Evolutionary conservation across 225 moss, liverwort and hornwort genomes (phyloP).

Genomic region (Sphagnum tenellum): DNA sequence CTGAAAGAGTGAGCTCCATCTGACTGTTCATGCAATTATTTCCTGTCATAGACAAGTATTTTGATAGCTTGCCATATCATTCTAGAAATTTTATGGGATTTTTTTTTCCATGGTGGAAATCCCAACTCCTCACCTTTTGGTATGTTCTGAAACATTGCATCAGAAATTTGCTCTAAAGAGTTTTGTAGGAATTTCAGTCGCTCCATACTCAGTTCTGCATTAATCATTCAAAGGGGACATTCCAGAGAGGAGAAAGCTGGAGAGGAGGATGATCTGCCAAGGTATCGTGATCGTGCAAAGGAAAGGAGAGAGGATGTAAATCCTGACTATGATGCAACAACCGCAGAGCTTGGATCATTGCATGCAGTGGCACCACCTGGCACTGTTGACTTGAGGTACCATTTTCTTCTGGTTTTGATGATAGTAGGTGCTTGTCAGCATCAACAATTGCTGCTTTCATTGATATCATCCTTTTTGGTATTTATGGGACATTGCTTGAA

Average conservation of each 20-base stretch:
- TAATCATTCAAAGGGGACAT: too few relatives aligned
- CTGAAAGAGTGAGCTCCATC: slow-evolving; percentile 60
- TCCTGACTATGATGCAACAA: slow-evolving; percentile 92
- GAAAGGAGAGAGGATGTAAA: slow-evolving; percentile 98
- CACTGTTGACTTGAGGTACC: slow-evolving; percentile 80
- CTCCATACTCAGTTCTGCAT: neutral
- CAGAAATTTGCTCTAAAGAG: neutral
- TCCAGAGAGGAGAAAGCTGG: slow-evolving; percentile 79
- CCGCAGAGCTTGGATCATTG: slow-evolving; percentile 86
- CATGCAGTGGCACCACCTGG: slow-evolving; percentile 98
- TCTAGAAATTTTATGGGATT: neutral
- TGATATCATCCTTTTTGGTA: too few relatives aligned
- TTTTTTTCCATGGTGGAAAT: neutral
- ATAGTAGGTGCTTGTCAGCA: neutral
- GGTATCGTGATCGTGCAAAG: slow-evolving; percentile 94
- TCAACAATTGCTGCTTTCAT: neutral
- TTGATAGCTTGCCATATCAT: too few relatives aligned
- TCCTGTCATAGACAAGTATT: neutral
- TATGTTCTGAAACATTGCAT: neutral
- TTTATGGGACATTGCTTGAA: too few relatives aligned
- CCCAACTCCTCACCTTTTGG: neutral
- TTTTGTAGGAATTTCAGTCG: neutral
- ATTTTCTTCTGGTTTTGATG: neutral
- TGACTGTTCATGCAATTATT: neutral
- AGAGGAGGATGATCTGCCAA: slow-evolving; percentile 66